These are phyloP conservation scores for Babesia sp. DNA, from an alignment of 169 alveolate species.

Conservation along the genomic window DNA sequence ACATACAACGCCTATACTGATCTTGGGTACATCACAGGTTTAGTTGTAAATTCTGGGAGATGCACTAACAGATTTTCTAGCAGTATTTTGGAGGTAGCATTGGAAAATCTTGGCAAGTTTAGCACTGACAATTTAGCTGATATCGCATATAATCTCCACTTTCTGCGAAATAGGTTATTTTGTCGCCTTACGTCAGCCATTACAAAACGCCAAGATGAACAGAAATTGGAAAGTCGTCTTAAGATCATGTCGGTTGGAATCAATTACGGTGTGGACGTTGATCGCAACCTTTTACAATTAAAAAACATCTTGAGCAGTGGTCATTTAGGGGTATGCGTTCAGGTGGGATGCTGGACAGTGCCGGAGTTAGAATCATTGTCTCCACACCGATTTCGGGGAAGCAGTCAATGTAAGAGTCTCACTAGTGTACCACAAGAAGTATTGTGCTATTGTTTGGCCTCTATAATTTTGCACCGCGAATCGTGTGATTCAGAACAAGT, in stretches of 20 bases:
- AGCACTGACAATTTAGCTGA: slow-evolving; percentile 19
- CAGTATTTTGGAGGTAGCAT: not conserved
- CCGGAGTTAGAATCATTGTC: not conserved
- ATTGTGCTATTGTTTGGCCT: slow-evolving; percentile 18
- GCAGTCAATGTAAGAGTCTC: not conserved
- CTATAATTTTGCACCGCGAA: not conserved
- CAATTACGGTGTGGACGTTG: not conserved
- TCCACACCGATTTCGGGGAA: not conserved
- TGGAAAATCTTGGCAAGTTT: not conserved
- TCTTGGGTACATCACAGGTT: slow-evolving; percentile 15
- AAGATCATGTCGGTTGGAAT: not conserved
- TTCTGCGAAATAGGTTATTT: not conserved
- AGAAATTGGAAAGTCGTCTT: not conserved
- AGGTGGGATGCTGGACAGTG: not conserved
- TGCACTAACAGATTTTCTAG: not conserved
- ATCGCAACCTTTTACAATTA: not conserved
- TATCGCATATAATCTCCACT: slow-evolving; percentile 28
- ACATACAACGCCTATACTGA: not conserved
- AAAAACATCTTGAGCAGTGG: not conserved
- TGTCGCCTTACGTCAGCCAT: not conserved
- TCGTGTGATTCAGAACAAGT: not conserved
- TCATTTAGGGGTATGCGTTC: not conserved
- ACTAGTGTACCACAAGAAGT: not conserved
- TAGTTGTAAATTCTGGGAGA: slow-evolving; percentile 11
- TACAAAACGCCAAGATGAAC: not conserved